Percentiles rank a stretch among this genome's conserved stretches.
Conservation (phyloP, 306 rosid species). For the Luffa acutangula region DNA sequence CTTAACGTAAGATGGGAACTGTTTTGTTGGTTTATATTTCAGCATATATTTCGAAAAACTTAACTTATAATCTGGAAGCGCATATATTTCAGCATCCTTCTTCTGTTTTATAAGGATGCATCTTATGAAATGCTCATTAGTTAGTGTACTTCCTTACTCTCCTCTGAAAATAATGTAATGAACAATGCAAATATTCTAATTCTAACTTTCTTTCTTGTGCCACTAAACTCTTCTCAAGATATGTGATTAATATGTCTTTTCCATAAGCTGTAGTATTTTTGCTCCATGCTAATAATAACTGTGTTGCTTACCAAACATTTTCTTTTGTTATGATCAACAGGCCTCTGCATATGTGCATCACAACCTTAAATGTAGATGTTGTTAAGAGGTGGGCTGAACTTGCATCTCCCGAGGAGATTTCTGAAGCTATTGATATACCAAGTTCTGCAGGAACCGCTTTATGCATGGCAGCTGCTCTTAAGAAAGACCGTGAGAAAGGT, state of each 20-base stretch:
- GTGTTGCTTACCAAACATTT: constrained; percentile 12
- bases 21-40: not conserved
- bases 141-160: not conserved
- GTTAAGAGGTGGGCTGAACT: constrained; percentile 95
- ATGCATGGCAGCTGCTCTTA: constrained; percentile 97
- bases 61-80: not conserved
- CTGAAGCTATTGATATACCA: constrained; percentile 76
- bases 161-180: not conserved
- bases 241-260: not conserved
- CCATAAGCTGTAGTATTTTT: not conserved
- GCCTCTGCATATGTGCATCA: constrained; percentile 96
- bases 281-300: not conserved
- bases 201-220: not conserved
- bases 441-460: constrained; percentile 84
- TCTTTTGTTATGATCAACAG: constrained; percentile 24
- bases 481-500: constrained; percentile 95
- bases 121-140: not conserved
- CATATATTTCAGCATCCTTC: not conserved
- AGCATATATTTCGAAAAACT: too few species aligned
- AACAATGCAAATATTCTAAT: not conserved
- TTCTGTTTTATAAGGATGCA: not conserved
- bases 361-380: constrained; percentile 91
- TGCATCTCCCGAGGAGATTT: constrained; percentile 69
- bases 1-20: constrained; percentile 53
- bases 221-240: not conserved